phyloP scores from a whole-genome alignment of 1,139 yeast genomes.

The Yamadazyma sp. region DNA sequence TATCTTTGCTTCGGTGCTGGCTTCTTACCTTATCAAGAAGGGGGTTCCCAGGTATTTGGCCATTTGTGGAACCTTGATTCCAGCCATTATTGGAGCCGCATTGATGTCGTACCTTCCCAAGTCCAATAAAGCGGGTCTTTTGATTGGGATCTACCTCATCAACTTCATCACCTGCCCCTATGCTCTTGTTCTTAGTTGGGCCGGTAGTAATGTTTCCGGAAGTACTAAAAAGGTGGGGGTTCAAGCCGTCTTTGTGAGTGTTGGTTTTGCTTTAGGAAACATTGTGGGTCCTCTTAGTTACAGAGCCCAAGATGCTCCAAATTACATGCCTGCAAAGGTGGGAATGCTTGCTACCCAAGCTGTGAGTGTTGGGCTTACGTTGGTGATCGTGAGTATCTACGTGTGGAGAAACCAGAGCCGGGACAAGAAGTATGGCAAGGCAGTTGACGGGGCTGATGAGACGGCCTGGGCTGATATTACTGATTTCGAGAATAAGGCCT shows the following conservation, averaged over 20 bases:
- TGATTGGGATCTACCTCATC: conserved; percentile 20
- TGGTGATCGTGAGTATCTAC: conserved; percentile 15
- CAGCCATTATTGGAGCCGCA: conserved; percentile 22
- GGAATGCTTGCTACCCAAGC: conserved; percentile 23
- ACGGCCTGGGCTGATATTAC: conserved; percentile 35
- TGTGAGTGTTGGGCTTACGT: conserved; percentile 9
- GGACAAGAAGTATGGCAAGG: conserved; percentile 21
- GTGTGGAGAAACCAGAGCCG: conserved; percentile 22
- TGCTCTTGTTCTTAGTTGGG: conserved; percentile 24
- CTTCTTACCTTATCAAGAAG: conserved; percentile 16
- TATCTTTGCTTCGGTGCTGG: conserved; percentile 11
- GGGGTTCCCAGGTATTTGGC: conserved; percentile 19
- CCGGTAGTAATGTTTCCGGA: conserved; percentile 25
- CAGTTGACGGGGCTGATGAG: conserved; percentile 22
- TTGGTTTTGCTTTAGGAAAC: conserved; percentile 21
- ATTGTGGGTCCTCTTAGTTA: conserved; percentile 29
- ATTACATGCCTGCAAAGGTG: conserved; percentile 24
- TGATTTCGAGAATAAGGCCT: conserved; percentile 30
- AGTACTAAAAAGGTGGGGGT: conserved; percentile 25
- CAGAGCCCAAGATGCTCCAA: conserved; percentile 25
- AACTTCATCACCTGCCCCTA: conserved; percentile 19
- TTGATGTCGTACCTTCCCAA: conserved; percentile 35
- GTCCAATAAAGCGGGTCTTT: conserved; percentile 28
- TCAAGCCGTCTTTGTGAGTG: conserved; percentile 23
- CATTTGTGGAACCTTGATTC: conserved; percentile 15